These are phyloP conservation scores for Zygoascus ofunaensis DNA, from an alignment of 805 yeast species.

Conservation along the genomic window DNA sequence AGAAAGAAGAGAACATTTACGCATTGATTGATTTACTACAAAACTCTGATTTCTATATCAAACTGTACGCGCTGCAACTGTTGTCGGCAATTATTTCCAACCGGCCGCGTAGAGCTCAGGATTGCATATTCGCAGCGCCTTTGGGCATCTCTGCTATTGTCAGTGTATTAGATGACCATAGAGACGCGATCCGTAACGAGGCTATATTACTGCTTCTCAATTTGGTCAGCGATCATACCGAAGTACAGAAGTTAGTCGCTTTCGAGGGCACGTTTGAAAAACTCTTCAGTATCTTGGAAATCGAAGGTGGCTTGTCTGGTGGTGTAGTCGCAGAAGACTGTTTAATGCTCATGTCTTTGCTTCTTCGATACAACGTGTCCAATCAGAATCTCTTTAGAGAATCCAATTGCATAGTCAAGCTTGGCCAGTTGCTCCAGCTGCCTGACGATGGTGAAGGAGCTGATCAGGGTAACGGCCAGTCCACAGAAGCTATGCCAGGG, in stretches of 20 bases:
- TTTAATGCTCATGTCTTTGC: conserved; percentile 59
- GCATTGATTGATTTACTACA: conserved; percentile 43
- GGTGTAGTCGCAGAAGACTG: conserved; percentile 89
- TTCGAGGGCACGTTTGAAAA: conserved; percentile 87
- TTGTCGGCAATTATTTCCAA: conserved; percentile 75
- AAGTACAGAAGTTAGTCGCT: conserved; percentile 86
- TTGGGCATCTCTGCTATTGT: conserved; percentile 74
- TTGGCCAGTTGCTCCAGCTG: conserved; percentile 54
- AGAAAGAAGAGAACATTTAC: conserved; percentile 36
- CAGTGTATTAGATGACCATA: conserved; percentile 45
- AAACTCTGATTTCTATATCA: conserved; percentile 60
- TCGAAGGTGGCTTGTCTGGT: conserved; percentile 85
- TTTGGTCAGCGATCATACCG: conserved; percentile 69
- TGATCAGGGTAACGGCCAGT: conserved; percentile 13
- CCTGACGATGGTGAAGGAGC: conserved; percentile 37
- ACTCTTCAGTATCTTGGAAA: conserved; percentile 66
- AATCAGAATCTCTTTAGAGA: conserved; percentile 86
- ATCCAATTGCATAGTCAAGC: conserved; percentile 62
- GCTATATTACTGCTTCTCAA: conserved; percentile 76
- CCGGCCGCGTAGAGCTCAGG: conserved; percentile 66
- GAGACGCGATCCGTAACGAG: conserved; percentile 83
- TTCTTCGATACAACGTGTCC: conserved; percentile 73
- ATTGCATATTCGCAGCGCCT: conserved; percentile 61
- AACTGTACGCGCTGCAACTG: conserved; percentile 74
- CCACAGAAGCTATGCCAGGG: neutral